phyloP scores from a whole-genome alignment of 192 early-diverging fungal species.

The Thoreauomyces humboldtii region DNA sequence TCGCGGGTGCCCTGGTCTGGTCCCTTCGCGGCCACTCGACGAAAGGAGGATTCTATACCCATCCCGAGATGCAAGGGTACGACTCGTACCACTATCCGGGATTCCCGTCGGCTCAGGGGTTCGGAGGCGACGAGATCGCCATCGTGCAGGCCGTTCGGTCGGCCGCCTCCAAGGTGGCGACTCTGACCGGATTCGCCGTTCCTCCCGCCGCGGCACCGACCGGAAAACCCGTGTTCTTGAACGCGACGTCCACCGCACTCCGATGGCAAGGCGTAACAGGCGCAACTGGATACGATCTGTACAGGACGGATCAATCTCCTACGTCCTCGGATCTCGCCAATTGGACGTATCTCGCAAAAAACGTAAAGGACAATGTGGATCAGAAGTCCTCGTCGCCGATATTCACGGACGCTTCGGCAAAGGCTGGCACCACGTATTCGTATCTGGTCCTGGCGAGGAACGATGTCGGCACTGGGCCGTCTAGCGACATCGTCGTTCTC shows the following conservation, averaged over 20 bases:
- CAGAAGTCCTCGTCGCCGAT: neutral
- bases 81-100: conserved; percentile 30
- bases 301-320: neutral
- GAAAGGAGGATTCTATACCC: conserved; percentile 31
- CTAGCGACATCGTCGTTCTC: neutral
- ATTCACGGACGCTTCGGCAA: neutral
- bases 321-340: neutral
- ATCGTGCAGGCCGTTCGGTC: neutral
- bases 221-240: neutral
- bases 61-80: conserved; percentile 12
- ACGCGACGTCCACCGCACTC: neutral
- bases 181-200: neutral
- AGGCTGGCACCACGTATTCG: neutral
- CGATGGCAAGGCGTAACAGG: conserved; percentile 7
- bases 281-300: neutral
- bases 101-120: conserved; percentile 10
- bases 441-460: conserved; percentile 3
- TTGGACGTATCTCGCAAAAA: neutral
- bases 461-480: neutral
- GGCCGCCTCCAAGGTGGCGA: neutral
- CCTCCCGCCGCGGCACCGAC: neutral
- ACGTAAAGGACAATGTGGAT: neutral
- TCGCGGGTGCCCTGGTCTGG: conserved; percentile 23
- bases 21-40: conserved; percentile 13
- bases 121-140: neutral